Conservation (phyloP, 495 filamentous ascomycete species). For the Penicillium malachiteum region DNA sequence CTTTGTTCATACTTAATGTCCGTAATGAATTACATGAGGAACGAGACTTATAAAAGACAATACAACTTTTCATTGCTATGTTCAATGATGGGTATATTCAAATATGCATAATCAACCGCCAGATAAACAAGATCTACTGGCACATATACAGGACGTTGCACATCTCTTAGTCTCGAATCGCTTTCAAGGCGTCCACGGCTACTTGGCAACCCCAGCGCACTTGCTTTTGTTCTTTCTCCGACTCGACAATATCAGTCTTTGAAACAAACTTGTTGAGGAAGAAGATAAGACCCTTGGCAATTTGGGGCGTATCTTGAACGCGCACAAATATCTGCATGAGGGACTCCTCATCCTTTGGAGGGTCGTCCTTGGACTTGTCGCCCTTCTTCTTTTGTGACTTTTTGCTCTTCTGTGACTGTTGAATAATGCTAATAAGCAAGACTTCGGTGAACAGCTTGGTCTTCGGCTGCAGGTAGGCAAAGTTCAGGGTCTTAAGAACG, state of each 20-base stretch:
- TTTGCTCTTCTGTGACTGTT: constrained; percentile 54
- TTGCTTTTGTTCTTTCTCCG: constrained; percentile 53
- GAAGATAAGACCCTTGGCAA: constrained; percentile 70
- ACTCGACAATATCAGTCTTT: constrained; percentile 67
- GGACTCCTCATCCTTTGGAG: constrained; percentile 47
- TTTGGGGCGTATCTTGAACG: constrained; percentile 56
- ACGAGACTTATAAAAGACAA: constrained; percentile 2
- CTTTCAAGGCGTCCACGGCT: constrained; percentile 57
- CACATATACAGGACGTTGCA: neutral
- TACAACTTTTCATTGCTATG: constrained; percentile 8
- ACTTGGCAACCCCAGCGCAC: constrained; percentile 72
- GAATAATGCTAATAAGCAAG: constrained; percentile 70
- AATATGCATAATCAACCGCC: constrained; percentile 11
- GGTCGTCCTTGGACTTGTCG: constrained; percentile 24
- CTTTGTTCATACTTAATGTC: neutral
- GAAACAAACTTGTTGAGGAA: constrained; percentile 76
- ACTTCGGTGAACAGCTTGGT: constrained; percentile 77
- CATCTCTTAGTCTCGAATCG: constrained; percentile 33
- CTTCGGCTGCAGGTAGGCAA: constrained; percentile 72
- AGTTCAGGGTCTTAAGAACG: constrained; percentile 74
- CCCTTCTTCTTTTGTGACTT: constrained; percentile 26
- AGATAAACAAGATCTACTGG: constrained; percentile 5
- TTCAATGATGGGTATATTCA: constrained; percentile 27
- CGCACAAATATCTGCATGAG: constrained; percentile 66
- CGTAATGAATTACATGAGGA: constrained; percentile 5